Conservation (phyloP, 495 filamentous ascomycete species). For the Trichoderma parareesei region DNA sequence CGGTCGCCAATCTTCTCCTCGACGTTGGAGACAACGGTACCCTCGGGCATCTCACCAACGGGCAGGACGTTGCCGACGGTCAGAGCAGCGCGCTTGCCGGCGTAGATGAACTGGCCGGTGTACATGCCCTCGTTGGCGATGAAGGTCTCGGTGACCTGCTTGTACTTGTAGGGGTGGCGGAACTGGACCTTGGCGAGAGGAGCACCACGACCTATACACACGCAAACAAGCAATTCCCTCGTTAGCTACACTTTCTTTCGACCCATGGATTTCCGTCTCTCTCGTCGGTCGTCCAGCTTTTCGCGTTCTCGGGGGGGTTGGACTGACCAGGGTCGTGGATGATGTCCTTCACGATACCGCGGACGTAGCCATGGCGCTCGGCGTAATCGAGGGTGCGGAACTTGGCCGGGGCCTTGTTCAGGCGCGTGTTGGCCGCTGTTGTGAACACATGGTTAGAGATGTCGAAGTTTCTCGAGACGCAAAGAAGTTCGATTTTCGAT, state of each 20-base stretch:
- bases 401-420: constrained; percentile 48
- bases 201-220: constrained; percentile 61
- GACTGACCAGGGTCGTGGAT: constrained; percentile 83
- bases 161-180: constrained; percentile 85
- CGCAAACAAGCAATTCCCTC: not conserved
- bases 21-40: constrained; percentile 96
- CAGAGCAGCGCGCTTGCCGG: constrained; percentile 93
- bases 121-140: constrained; percentile 99
- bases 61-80: constrained; percentile 97
- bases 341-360: constrained; percentile 96
- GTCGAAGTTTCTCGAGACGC: not conserved
- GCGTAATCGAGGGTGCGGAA: constrained; percentile 93
- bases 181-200: constrained; percentile 93
- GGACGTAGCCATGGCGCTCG: constrained; percentile 93
- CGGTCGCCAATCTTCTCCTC: constrained; percentile 98
- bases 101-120: constrained; percentile 99
- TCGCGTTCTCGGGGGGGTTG: not conserved
- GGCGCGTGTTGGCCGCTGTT: constrained; percentile 13
- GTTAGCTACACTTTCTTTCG: not conserved
- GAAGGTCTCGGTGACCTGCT: constrained; percentile 89
- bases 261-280: not conserved
- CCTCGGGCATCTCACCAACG: constrained; percentile 87
- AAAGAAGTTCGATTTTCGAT: not conserved
- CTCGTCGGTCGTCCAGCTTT: not conserved
- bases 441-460: constrained; percentile 4